Evolutionary conservation across 441 rosid genomes (phyloP), one percentile per base, ranked within the genome.

Genomic region (Euphorbia schlechtendalii): DNA sequence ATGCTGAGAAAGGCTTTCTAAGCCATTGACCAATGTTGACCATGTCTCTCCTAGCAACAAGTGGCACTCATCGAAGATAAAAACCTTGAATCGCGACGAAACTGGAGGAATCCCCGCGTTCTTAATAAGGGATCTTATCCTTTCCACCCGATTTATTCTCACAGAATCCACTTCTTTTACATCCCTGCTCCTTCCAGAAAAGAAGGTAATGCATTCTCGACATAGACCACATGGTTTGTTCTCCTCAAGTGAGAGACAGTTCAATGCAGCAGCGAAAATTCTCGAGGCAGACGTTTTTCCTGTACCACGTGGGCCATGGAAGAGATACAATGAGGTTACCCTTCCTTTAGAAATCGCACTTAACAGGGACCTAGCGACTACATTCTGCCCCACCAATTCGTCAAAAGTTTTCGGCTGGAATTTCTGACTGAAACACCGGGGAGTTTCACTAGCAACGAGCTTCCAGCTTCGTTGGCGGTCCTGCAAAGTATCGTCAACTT

Each of bases 291-390:
- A 87, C 17, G 96, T 92, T 81, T 92, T 89, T 36, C 98, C 98
- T 0, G 96, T 83, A n/a, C 96, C 98, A 53, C 86, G 96, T 68
- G 96, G 96, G 41, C 98, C 98, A 32, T 89, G 87, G 65, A 92
- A 89, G 27, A 92, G 87, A 73, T 92, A 86, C 2, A 86, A 49
- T 38, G 96, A 81, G 57, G 96, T 56, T 73, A 89, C 72, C 77
- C 84, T 84, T 55, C 90, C 96, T 65, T 82, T 83, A 53, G 86
- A 78, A 60, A 92, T 74, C 58, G 93, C 92, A 82, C 82, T 77
- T 71, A 84, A 71, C 49, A 92, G 86, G 71, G 96, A 83, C 74
- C 78, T 84, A 52, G 80, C 87, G 1, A 86, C 90, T 0, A 86
- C 85, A 70, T 80, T 78, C 76, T 92, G 98, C 70, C 98, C 98